phyloP scores from a whole-genome alignment of 345 rosid species.

The Ricinus communis region DNA sequence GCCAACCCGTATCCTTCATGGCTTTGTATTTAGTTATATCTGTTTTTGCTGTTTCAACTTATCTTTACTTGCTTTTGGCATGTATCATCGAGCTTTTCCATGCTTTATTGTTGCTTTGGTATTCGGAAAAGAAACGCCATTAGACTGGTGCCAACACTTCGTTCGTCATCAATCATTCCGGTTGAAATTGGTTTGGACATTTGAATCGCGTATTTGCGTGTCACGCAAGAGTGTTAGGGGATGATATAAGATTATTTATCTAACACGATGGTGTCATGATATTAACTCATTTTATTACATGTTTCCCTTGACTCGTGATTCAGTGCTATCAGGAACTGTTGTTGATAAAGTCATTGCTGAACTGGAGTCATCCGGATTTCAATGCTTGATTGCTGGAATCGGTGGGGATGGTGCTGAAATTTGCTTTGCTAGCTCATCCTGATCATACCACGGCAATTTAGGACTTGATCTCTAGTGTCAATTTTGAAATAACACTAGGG shows the following conservation, averaged over 20 bases:
- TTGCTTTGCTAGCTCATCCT: slow-evolving; percentile 41
- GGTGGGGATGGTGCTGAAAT: slow-evolving; percentile 82
- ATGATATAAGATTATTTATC: no score
- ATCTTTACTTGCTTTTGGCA: no score
- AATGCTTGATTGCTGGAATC: slow-evolving; percentile 69
- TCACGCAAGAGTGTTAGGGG: no score
- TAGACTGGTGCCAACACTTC: no score
- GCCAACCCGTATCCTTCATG: slow-evolving; percentile 71
- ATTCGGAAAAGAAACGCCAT: no score
- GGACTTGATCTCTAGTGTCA: neutral
- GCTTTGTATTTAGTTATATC: neutral
- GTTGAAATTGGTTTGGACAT: no score
- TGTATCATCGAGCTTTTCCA: no score
- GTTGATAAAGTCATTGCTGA: slow-evolving; percentile 63
- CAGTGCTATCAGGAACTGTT: slow-evolving; percentile 52
- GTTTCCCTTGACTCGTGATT: slow-evolving; percentile 47
- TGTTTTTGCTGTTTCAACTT: neutral
- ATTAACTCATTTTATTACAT: neutral
- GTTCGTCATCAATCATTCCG: no score
- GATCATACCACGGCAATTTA: slow-evolving; percentile 8
- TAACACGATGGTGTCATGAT: no score
- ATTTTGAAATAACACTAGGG: neutral
- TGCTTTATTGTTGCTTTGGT: no score
- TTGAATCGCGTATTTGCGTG: no score
- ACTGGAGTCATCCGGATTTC: slow-evolving; percentile 76